These are phyloP conservation scores for Epichloe typhina DNA, from an alignment of 2,329 filamentous ascomycete species.

Conservation along the genomic window DNA sequence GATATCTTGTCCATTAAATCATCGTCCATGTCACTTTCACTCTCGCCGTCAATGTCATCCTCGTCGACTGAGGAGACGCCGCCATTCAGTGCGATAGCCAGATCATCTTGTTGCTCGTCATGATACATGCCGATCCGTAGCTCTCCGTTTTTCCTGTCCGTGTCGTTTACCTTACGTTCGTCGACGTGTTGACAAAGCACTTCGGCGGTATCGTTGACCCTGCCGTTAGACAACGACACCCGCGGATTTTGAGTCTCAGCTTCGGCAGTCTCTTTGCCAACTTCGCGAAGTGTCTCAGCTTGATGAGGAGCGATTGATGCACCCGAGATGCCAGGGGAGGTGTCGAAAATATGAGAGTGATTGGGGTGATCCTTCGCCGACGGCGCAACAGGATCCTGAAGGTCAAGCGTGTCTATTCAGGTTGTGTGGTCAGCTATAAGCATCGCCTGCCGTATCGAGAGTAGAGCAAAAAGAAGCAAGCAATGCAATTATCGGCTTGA, in stretches of 20 bases:
- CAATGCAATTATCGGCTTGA: not conserved
- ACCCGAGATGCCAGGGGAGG: constrained; percentile 34
- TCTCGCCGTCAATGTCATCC: constrained; percentile 52
- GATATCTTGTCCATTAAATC: constrained; percentile 99
- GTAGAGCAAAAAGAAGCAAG: not conserved
- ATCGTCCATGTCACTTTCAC: constrained; percentile 58
- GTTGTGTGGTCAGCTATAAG: constrained; percentile 5
- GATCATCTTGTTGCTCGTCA: constrained; percentile 37
- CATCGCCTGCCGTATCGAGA: not conserved
- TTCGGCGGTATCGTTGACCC: constrained; percentile 26
- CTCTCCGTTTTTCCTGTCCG: constrained; percentile 7
- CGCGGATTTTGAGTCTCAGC: constrained; percentile 54
- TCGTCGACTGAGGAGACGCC: constrained; percentile 41
- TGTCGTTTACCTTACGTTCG: constrained; percentile 24
- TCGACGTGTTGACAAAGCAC: constrained; percentile 30
- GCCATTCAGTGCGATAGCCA: constrained; percentile 50
- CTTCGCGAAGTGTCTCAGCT: constrained; percentile 68
- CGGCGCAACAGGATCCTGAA: constrained; percentile 71
- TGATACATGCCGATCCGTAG: constrained; percentile 20
- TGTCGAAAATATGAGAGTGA: constrained; percentile 9
- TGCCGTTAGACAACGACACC: constrained; percentile 37
- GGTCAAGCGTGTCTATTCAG: constrained; percentile 73
- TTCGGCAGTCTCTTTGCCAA: constrained; percentile 62
- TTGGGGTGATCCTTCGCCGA: constrained; percentile 68
- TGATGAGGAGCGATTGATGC: constrained; percentile 63